These are phyloP conservation scores for Pythium rhizo-oryzae DNA, from an alignment of 352 stramenopile genomes.

Conservation along the genomic window DNA sequence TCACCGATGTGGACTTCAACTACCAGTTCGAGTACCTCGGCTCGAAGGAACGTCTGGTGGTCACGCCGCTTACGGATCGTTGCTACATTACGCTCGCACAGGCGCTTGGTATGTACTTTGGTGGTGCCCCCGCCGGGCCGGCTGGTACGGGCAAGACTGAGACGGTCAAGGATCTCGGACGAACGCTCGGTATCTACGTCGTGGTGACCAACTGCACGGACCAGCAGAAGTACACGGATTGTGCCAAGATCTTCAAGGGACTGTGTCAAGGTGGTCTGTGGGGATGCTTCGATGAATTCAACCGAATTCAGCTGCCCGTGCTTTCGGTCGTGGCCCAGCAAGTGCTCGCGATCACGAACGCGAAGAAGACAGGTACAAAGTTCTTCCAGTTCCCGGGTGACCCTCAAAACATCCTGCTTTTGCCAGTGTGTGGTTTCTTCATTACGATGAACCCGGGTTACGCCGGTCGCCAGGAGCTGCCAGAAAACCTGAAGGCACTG, in stretches of 20 bases:
- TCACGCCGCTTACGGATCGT: constrained; percentile 96
- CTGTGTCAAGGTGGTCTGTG: constrained; percentile 96
- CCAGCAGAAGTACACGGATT: constrained; percentile 98
- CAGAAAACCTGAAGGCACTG: constrained; percentile 98
- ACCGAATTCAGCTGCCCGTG: constrained; percentile 96
- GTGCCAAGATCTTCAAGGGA: constrained; percentile 98
- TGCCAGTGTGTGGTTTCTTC: constrained; percentile 97
- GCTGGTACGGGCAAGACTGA: constrained; percentile 98
- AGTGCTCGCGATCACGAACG: constrained; percentile 98
- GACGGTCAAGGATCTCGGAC: constrained; percentile 97
- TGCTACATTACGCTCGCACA: constrained; percentile 98
- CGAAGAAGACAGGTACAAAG: constrained; percentile 95
- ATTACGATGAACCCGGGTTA: constrained; percentile 99
- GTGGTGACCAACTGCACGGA: constrained; percentile 98
- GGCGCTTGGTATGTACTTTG: constrained; percentile 98
- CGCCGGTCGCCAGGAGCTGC: constrained; percentile 96
- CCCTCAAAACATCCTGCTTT: constrained; percentile 96
- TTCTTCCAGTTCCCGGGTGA: constrained; percentile 98
- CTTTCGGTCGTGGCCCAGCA: constrained; percentile 98
- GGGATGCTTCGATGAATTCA: constrained; percentile 99
- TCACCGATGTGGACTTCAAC: constrained; percentile 99
- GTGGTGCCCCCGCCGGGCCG: constrained; percentile 93
- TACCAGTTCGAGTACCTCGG: constrained; percentile 99
- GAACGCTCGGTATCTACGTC: constrained; percentile 95
- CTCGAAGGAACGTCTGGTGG: constrained; percentile 96